Percentiles rank a stretch among this genome's conserved stretches.
Evolutionary conservation across 768 basidiomycete genomes (phyloP).

Genomic region (Russula dissimulans): DNA sequence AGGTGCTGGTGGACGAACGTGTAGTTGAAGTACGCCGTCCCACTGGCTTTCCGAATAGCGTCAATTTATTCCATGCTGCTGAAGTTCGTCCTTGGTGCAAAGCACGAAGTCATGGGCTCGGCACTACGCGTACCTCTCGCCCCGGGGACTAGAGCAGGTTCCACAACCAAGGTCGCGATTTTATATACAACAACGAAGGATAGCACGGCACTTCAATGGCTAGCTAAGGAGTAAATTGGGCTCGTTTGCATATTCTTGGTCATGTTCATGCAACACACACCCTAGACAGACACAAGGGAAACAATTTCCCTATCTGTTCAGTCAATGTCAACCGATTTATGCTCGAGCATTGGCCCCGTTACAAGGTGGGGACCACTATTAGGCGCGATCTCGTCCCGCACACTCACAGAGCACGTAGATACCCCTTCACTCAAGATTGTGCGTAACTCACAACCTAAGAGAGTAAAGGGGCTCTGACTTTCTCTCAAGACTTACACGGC

Average conservation of each 20-base stretch:
- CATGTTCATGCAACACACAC: neutral
- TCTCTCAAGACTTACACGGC: slow-evolving; percentile 69
- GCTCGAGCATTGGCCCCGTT: slow-evolving; percentile 70
- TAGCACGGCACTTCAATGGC: slow-evolving; percentile 45
- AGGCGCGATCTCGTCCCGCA: neutral
- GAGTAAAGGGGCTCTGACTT: neutral
- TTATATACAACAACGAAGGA: slow-evolving; percentile 37
- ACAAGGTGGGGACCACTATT: slow-evolving; percentile 45
- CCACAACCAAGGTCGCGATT: slow-evolving; percentile 33
- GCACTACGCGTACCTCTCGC: slow-evolving; percentile 31
- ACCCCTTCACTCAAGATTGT: slow-evolving; percentile 82
- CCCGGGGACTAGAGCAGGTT: slow-evolving; percentile 19
- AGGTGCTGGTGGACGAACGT: slow-evolving; percentile 44
- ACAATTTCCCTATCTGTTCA: slow-evolving; percentile 77
- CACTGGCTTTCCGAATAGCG: neutral
- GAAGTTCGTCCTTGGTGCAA: slow-evolving; percentile 26
- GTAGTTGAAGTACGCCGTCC: slow-evolving; percentile 35
- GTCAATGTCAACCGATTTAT: slow-evolving; percentile 90
- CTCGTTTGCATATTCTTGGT: neutral
- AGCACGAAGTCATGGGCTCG: slow-evolving; percentile 34
- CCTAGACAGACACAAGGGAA: slow-evolving; percentile 79
- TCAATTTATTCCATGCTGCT: neutral
- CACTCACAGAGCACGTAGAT: slow-evolving; percentile 37
- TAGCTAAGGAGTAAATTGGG: slow-evolving; percentile 33
- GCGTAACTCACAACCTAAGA: slow-evolving; percentile 21